phyloP scores from a whole-genome alignment of 2,329 filamentous ascomycete genomes.

The Monosporascus ibericus region DNA sequence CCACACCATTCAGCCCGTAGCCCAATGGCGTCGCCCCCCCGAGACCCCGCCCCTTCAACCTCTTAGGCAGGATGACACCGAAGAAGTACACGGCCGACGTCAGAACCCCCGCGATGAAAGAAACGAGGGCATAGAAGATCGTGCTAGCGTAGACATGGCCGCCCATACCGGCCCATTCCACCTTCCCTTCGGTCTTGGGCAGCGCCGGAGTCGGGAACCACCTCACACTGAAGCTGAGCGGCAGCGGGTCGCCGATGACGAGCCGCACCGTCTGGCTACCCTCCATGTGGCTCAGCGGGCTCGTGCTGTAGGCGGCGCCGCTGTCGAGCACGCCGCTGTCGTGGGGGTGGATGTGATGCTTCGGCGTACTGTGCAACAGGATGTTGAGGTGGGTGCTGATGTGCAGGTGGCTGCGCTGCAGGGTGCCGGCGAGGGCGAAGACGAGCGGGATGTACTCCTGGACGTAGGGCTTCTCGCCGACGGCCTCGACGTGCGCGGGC shows the following conservation, averaged over 20 bases:
- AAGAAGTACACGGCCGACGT: slow-evolving; percentile 54
- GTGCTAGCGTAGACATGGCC: slow-evolving; percentile 59
- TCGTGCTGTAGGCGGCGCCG: slow-evolving; percentile 79
- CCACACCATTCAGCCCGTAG: slow-evolving; percentile 46
- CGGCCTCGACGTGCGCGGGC: slow-evolving; percentile 44
- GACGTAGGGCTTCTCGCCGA: slow-evolving; percentile 43
- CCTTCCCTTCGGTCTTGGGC: slow-evolving; percentile 59
- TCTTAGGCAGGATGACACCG: slow-evolving; percentile 50
- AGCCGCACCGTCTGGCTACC: slow-evolving; percentile 55
- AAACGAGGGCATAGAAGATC: slow-evolving; percentile 55
- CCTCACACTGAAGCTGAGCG: slow-evolving; percentile 70
- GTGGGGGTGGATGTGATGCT: slow-evolving; percentile 56
- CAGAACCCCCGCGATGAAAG: slow-evolving; percentile 50
- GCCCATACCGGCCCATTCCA: slow-evolving; percentile 60
- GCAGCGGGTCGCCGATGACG: slow-evolving; percentile 80
- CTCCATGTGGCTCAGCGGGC: slow-evolving; percentile 57
- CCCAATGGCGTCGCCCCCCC: slow-evolving; percentile 54
- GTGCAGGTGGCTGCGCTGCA: slow-evolving; percentile 86
- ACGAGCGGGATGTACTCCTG: slow-evolving; percentile 75
- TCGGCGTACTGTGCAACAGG: slow-evolving; percentile 65
- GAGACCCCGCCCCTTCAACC: slow-evolving; percentile 43
- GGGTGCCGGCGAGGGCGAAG: slow-evolving; percentile 80
- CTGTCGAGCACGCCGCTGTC: slow-evolving; percentile 79
- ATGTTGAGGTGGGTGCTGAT: slow-evolving; percentile 87
- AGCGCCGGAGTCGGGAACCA: slow-evolving; percentile 78